Conservation (phyloP, 2,329 filamentous ascomycete species). For the Sordariomycetes sp. region DNA sequence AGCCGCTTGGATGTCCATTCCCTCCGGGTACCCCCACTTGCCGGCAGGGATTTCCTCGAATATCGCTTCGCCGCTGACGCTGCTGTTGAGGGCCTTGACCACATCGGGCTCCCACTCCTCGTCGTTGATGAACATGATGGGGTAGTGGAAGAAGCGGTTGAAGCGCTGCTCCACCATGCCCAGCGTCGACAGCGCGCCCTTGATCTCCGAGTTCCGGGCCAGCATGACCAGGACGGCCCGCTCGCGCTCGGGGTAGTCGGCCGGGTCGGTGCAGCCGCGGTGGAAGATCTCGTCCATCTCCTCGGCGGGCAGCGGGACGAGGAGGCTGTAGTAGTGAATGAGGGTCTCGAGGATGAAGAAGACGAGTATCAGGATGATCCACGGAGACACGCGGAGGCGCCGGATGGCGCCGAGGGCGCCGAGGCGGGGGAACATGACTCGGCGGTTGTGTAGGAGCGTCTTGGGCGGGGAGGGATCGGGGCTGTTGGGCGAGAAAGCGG, state of each 20-base stretch:
- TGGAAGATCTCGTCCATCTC: conserved; percentile 7
- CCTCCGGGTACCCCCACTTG: conserved; percentile 29
- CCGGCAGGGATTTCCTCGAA: conserved; percentile 29
- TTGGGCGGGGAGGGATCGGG: no score
- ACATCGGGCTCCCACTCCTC: conserved; percentile 28
- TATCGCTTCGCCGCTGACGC: conserved; percentile 22
- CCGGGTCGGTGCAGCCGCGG: conserved; percentile 12
- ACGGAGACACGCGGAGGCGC: conserved; percentile 1
- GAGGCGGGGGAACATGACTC: background rate
- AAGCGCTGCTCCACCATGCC: conserved; percentile 29
- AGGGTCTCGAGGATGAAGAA: conserved; percentile 3
- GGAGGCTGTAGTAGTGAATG: conserved; percentile 4
- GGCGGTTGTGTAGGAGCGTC: no score
- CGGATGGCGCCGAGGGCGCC: background rate
- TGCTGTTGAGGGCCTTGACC: conserved; percentile 22
- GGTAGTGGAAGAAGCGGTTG: conserved; percentile 35
- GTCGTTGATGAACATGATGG: conserved; percentile 34
- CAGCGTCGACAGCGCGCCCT: conserved; percentile 26
- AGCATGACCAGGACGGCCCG: conserved; percentile 35
- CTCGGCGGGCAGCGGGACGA: conserved; percentile 1
- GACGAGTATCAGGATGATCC: conserved; percentile 6
- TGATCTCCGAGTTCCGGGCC: conserved; percentile 30
- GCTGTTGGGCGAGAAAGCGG: no score
- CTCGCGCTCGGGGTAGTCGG: conserved; percentile 18
- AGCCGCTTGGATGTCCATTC: conserved; percentile 18